A percentile compares a stretch with the other conserved stretches of the same genome.
Evolutionary conservation across 2,329 filamentous ascomycete genomes (phyloP).

Genomic region (Colletotrichum salicis): DNA sequence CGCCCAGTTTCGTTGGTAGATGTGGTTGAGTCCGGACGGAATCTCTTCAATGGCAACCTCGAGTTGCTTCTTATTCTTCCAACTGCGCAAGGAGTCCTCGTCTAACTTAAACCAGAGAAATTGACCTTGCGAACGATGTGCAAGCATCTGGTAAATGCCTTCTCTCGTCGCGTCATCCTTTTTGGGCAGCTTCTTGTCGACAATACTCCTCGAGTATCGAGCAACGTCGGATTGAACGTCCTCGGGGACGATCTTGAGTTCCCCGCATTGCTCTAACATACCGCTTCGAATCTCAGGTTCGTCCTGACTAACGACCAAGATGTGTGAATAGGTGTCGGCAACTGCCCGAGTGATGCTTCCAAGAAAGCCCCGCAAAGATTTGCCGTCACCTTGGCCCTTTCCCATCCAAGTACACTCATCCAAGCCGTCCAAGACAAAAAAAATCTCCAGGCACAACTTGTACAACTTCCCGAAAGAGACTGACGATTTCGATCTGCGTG

Average conservation of each 20-base stretch:
- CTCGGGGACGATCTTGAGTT: constrained; percentile 35
- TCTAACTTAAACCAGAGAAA: constrained; percentile 49
- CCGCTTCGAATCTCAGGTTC: constrained; percentile 39
- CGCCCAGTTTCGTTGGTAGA: constrained; percentile 46
- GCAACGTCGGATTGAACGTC: constrained; percentile 41
- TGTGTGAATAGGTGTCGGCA: constrained; percentile 18
- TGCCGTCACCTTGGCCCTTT: background rate
- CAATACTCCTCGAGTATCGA: constrained; percentile 40
- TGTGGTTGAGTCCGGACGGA: constrained; percentile 40
- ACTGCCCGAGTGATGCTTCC: constrained; percentile 15
- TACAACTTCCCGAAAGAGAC: constrained; percentile 36
- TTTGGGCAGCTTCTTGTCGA: constrained; percentile 43
- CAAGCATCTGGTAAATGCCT: constrained; percentile 40
- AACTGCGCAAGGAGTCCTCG: constrained; percentile 38
- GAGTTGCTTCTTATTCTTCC: constrained; percentile 44
- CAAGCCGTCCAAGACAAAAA: constrained; percentile 46
- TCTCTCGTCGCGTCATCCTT: constrained; percentile 37
- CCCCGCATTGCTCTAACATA: constrained; percentile 1
- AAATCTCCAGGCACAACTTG: constrained; percentile 33
- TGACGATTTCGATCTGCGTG: constrained; percentile 33
- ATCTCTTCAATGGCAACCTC: constrained; percentile 41
- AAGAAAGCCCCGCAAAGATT: constrained; percentile 37
- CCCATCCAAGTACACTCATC: constrained; percentile 45
- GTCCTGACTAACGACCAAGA: constrained; percentile 43
- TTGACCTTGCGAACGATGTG: constrained; percentile 45